Evolutionary conservation across 108 stramenopile species (phyloP), one percentile per base, ranked within the genome.

Genomic region (Pseudonitzschia delicatissima): DNA sequence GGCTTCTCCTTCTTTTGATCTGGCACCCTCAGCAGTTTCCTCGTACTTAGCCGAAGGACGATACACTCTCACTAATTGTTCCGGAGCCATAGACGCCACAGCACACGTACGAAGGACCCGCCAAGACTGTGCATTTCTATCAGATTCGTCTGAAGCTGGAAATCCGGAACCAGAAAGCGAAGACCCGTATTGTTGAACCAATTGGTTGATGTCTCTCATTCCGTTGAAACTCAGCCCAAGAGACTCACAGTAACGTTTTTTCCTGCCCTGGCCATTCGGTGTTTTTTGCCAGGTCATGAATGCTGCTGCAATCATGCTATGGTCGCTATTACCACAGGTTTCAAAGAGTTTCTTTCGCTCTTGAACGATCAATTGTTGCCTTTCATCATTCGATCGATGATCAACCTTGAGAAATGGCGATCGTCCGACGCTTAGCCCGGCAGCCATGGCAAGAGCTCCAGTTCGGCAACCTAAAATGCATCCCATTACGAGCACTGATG

Each of bases 291-390:
- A 94, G 3, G 76, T 37, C 3, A 80, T 53, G 68, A 77, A 90
- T 32, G 77, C 75, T 27, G 84, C 83, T 3, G 90, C 88, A 11
- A 94, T 62, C 71, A 90, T 72, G 13, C 81, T 82, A 61, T 91
- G 90, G 67, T 94, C 93, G 62, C 85, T 86, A 59, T 90, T 88
- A 18, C 93, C 93, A 63, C 88, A 84, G 25, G 59, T 76, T 62
- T 85, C 67, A 70, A 87, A 79, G 2, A 94, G 66, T 25, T 81
- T 73, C 7, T 45, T 40, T 12, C 93, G 74, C 36, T 74, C 83
- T 27, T 87, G 62, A 9, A 86, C 32, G 55, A 90, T 76, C 27
- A n/a, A 39, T 13, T 61, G 48, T 28, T 62, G 66, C 26, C 36
- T 45, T n/a, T 65, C 62, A 40, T 71, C 66, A 49, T 48, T 35